These are phyloP conservation scores for Aspergillus pseudoglaucus DNA, from an alignment of 2,329 filamentous ascomycete species.

Conservation along the genomic window DNA sequence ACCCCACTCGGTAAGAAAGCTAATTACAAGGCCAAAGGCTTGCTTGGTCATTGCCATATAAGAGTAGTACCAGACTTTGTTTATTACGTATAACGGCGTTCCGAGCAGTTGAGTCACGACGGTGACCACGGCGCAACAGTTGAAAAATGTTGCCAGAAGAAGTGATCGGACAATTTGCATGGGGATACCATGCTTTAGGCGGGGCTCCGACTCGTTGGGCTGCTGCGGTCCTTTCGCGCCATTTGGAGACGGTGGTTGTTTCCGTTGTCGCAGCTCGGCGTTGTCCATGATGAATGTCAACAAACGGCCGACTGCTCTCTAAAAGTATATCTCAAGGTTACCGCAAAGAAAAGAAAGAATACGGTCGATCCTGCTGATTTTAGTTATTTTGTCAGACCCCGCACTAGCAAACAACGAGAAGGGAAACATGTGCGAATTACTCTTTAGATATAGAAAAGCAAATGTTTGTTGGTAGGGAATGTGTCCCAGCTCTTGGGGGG, in stretches of 20 bases:
- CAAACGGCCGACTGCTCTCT: neutral
- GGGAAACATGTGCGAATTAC: neutral
- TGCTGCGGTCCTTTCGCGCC: slow-evolving; percentile 12
- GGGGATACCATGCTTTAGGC: slow-evolving; percentile 39
- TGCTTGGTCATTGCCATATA: slow-evolving; percentile 63
- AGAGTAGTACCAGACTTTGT: slow-evolving; percentile 55
- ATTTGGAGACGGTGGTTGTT: slow-evolving; percentile 13
- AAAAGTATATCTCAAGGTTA: neutral
- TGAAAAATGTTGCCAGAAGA: slow-evolving; percentile 40
- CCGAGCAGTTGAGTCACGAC: slow-evolving; percentile 55
- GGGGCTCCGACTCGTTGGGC: slow-evolving; percentile 22
- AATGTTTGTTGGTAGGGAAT: neutral
- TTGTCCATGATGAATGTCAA: slow-evolving; percentile 21
- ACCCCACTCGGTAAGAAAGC: slow-evolving; percentile 57
- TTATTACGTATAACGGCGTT: slow-evolving; percentile 55
- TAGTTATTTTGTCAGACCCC: neutral
- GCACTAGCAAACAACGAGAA: neutral
- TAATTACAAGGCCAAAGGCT: slow-evolving; percentile 57
- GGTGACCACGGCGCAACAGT: slow-evolving; percentile 36
- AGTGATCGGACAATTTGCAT: slow-evolving; percentile 42
- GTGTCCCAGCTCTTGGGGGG: neutral
- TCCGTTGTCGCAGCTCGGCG: slow-evolving; percentile 28
- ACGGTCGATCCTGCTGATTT: neutral
- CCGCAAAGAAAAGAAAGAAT: neutral
- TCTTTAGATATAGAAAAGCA: neutral